Percentiles rank a stretch among this genome's conserved stretches.
Evolutionary conservation across 495 filamentous ascomycete species (phyloP).

Genomic region (Podospora sp.): DNA sequence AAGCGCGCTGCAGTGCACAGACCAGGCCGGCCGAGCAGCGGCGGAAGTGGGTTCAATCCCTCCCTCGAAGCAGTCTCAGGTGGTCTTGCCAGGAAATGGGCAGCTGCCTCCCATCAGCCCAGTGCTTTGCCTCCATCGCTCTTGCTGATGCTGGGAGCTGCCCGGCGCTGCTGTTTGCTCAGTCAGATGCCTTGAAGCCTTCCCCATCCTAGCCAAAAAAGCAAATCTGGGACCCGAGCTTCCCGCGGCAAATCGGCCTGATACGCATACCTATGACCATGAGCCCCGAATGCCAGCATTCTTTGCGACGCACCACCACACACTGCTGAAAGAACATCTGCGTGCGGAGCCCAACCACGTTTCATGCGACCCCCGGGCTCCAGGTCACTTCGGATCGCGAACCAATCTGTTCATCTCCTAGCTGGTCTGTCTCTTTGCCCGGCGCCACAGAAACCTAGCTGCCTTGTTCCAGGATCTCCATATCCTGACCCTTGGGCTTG

Average conservation of each 20-base stretch:
- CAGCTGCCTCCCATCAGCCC: not conserved
- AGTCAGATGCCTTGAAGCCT: not conserved
- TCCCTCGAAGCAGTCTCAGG: not conserved
- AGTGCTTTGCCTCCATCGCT: not conserved
- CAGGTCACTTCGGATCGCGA: not conserved
- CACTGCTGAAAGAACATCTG: not conserved
- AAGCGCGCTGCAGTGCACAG: not conserved
- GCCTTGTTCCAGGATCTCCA: slow-evolving; percentile 3
- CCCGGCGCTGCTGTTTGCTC: not conserved
- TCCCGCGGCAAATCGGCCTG: not conserved
- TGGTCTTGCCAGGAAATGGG: not conserved
- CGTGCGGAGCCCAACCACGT: slow-evolving; percentile 11
- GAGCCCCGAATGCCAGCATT: not conserved
- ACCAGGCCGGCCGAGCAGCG: not conserved
- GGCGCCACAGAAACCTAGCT: slow-evolving; percentile 6
- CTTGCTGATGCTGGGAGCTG: not conserved
- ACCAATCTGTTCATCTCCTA: not conserved
- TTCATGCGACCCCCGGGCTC: not conserved
- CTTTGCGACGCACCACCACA: not conserved
- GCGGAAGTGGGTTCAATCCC: no score
- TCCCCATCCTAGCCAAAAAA: not conserved
- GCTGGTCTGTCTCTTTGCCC: not conserved
- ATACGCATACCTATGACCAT: not conserved
- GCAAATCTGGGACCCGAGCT: not conserved
- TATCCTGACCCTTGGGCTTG: slow-evolving; percentile 8